phyloP scores from a whole-genome alignment of 768 basidiomycete genomes.

The Mycena latifolia region DNA sequence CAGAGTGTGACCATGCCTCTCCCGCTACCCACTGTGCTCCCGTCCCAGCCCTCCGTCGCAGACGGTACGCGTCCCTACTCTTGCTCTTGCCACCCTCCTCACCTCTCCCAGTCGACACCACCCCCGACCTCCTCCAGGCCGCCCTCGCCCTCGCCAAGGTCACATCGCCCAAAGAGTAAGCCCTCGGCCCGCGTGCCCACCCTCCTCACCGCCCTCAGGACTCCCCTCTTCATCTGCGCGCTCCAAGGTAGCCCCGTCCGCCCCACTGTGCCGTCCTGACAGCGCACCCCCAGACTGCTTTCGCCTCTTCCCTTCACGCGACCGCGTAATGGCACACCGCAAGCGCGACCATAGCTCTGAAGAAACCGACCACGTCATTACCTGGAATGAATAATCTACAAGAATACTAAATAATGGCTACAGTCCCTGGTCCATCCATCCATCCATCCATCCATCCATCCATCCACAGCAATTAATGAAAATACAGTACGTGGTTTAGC shows the following conservation, averaged over 20 bases:
- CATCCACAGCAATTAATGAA: constrained; percentile 22
- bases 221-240: constrained; percentile 85
- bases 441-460: constrained; percentile 15
- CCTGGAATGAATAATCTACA: constrained; percentile 72
- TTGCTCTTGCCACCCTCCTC: constrained; percentile 7
- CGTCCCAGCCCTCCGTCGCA: constrained; percentile 59
- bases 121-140: constrained; percentile 63
- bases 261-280: too few species aligned
- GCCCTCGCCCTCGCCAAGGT: constrained; percentile 64
- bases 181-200: constrained; percentile 18
- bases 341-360: constrained; percentile 77
- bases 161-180: constrained; percentile 76
- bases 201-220: constrained; percentile 55
- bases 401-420: constrained; percentile 11
- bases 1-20: too few species aligned
- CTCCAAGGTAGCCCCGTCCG: constrained; percentile 58
- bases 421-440: constrained; percentile 27
- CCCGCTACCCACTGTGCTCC: constrained; percentile 62
- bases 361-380: constrained; percentile 69
- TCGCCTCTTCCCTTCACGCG: constrained; percentile 78
- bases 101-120: constrained; percentile 59
- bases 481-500: constrained; percentile 28
- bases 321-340: constrained; percentile 76
- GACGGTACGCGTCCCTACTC: constrained; percentile 57
- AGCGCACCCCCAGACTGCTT: constrained; percentile 63